Percentiles rank a stretch among this genome's conserved stretches.
Conservation (phyloP, 164 flowering plant species). For the Cinnamomum micranthum region DNA sequence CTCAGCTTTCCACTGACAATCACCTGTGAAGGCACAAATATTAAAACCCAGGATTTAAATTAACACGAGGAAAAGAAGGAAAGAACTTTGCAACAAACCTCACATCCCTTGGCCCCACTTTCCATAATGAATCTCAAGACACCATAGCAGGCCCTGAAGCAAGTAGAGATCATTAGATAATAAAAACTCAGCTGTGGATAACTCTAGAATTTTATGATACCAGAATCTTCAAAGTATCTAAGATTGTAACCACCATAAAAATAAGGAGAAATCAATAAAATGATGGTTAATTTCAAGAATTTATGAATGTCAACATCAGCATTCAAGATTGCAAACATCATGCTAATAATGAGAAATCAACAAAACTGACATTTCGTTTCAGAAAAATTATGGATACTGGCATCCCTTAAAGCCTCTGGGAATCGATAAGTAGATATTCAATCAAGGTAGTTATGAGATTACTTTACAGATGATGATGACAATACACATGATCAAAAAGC, state of each 20-base stretch:
- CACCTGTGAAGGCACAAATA: conserved; percentile 36
- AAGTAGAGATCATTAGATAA: neutral
- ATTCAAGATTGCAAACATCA: too few relatives aligned
- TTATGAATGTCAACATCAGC: too few relatives aligned
- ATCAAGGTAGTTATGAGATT: too few relatives aligned
- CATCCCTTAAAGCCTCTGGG: too few relatives aligned
- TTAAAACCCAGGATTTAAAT: neutral
- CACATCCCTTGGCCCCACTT: conserved; percentile 91
- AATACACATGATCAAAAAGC: neutral
- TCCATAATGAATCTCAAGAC: conserved; percentile 82
- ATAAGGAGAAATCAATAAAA: neutral
- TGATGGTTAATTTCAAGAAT: neutral
- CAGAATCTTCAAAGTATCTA: too few relatives aligned
- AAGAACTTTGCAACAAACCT: conserved; percentile 33
- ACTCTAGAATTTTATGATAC: too few relatives aligned
- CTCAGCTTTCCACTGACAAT: conserved; percentile 84
- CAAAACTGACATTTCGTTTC: too few relatives aligned
- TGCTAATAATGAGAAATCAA: too few relatives aligned
- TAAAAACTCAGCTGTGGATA: neutral
- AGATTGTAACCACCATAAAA: neutral
- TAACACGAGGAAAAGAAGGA: neutral
- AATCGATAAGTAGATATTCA: too few relatives aligned
- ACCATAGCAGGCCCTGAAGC: conserved; percentile 81
- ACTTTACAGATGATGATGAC: neutral
- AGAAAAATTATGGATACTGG: too few relatives aligned